Evolutionary conservation across 148 eudicot genomes (phyloP).

Genomic region (Amaranthus hypochondriacus): DNA sequence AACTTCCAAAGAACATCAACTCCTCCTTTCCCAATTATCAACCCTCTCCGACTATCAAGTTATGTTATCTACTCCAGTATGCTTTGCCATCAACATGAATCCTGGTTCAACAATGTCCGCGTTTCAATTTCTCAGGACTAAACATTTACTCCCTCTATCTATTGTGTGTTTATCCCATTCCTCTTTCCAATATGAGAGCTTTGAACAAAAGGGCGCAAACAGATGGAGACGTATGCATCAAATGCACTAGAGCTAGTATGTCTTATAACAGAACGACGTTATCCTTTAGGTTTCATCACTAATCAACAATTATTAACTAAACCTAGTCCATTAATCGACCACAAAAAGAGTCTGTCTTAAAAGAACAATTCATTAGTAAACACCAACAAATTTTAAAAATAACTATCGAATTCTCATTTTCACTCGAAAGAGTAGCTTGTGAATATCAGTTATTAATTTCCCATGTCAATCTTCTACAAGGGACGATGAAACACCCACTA

Average conservation of each 20-base stretch:
- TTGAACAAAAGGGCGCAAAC: too few relatives aligned
- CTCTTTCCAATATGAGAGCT: too few relatives aligned
- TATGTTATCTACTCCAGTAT: neutral
- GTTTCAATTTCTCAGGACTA: too few relatives aligned
- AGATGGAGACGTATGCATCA: neutral
- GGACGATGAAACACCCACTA: too few relatives aligned
- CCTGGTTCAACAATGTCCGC: too few relatives aligned
- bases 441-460: too few relatives aligned
- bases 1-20: neutral
- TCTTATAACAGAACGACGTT: neutral
- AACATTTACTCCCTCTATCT: too few relatives aligned
- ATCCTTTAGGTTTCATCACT: neutral
- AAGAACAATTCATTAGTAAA: neutral
- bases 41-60: neutral
- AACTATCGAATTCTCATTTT: neutral
- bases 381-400: neutral
- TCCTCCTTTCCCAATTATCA: neutral
- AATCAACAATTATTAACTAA: neutral
- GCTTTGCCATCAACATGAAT: too few relatives aligned
- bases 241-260: neutral
- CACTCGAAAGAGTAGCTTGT: neutral
- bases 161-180: too few relatives aligned
- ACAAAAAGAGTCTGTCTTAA: neutral
- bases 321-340: neutral
- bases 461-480: too few relatives aligned